phyloP scores from a whole-genome alignment of 257 asterid genomes.

The Solanum dulcamara region DNA sequence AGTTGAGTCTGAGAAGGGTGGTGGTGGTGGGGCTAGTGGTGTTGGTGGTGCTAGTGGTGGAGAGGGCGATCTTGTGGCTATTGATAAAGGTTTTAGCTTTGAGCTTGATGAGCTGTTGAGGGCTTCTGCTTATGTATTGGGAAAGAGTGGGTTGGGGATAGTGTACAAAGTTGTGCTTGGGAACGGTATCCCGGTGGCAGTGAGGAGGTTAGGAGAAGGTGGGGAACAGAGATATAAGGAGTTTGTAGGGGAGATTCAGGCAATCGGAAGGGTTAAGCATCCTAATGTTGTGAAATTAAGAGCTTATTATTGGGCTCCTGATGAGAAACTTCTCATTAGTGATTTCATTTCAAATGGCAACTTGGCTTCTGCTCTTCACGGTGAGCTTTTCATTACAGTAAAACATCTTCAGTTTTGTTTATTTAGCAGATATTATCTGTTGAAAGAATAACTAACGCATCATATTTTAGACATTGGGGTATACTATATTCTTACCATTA shows the following conservation, averaged over 20 bases:
- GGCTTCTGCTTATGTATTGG: conserved; percentile 94
- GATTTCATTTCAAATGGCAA: conserved; percentile 86
- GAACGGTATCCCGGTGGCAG: conserved; percentile 87
- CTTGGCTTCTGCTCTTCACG: conserved; percentile 81
- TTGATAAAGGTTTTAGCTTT: conserved; percentile 81
- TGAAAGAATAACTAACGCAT: not conserved
- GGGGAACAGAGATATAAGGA: conserved; percentile 91
- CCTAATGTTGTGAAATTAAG: conserved; percentile 79
- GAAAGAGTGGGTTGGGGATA: conserved; percentile 93
- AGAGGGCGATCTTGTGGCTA: conserved; percentile 86
- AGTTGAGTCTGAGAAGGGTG: conserved; percentile 69
- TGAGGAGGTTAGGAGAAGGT: conserved; percentile 89
- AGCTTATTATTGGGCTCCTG: conserved; percentile 95
- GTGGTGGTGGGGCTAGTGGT: conserved; percentile 25
- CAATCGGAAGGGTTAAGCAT: conserved; percentile 81
- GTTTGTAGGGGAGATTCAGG: conserved; percentile 82
- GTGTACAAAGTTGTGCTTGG: conserved; percentile 95
- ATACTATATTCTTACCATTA: not conserved
- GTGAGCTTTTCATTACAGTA: conserved; percentile 22
- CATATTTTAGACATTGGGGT: not conserved
- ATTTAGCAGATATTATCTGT: not conserved
- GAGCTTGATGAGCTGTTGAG: conserved; percentile 89
- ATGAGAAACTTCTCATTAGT: conserved; percentile 92
- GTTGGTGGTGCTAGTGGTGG: conserved; percentile 45
- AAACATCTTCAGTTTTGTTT: not conserved